Base-by-base conservation (phyloP, 805 yeast species). In the Debaryomyces tyrocola region DNA sequence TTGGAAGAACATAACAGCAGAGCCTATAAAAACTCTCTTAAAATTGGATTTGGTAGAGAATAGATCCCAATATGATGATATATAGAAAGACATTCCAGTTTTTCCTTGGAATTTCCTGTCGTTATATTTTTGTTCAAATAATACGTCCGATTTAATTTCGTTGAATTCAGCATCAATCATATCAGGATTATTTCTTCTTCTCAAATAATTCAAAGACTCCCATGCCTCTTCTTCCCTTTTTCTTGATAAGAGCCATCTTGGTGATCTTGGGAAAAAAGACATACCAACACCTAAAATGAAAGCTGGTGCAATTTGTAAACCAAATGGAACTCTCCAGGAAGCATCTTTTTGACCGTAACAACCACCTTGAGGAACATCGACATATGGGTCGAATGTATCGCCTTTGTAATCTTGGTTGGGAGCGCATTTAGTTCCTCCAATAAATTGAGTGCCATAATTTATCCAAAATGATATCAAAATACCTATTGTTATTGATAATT, bases 201-300 rank as follows among this genome's bases (percentile, higher is more conserved):
- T 40, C 43, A 63, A 41, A 47, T 62, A 63, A 42, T 62, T 50
- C 33, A 50, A 44, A 18, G 42, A 40, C 8, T 41, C 33, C 44
- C 50, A 46, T 27, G 80, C 77, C n/a, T 56, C 55, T 1, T 63
- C 55, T 11, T 62, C 48, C 12, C 62, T 53, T 6, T 65, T 64
- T 11, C 62, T 58, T 15, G 67, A 52, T 1, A 76, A 63, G 20
- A 73, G 58, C 65, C 67, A 76, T 40, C 82, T 57, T 6, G 83
- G 82, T 4, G 79, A 70, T 52, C 77, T 82, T 2, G 81, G 81
- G 33, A 56, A 46, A 6, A 50, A 63, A 43, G 66, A 68, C 6
- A 69, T 60, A 11, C 64, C 44, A 3, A 63, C 28, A 7, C 75
- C 48, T 39, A 75, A 70, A 8, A 72, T 15, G 2, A 70, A 45